Conservation (phyloP, 2,329 filamentous ascomycete species). For the Penicillium sp. region DNA sequence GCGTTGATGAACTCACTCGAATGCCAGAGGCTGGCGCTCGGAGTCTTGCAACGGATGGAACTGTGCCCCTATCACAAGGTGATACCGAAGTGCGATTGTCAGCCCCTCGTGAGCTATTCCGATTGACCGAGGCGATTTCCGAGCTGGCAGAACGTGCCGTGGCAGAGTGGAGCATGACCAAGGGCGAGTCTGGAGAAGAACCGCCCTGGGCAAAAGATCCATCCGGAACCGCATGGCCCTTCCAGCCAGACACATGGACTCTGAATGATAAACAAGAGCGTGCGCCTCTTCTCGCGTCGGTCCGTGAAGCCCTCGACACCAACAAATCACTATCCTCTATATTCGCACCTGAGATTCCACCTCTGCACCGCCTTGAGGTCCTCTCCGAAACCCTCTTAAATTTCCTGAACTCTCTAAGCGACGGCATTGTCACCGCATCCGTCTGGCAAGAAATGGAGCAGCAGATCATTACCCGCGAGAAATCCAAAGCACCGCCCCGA, state of each 20-base stretch:
- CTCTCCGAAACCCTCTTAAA: conserved; percentile 68
- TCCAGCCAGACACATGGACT: conserved; percentile 52
- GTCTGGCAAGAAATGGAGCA: conserved; percentile 71
- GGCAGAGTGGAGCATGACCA: conserved; percentile 63
- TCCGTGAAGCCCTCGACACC: conserved; percentile 69
- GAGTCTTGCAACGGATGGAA: conserved; percentile 50
- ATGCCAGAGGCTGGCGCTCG: conserved; percentile 78
- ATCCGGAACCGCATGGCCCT: conserved; percentile 56
- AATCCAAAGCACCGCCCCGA: conserved; percentile 47
- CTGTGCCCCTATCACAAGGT: conserved; percentile 32
- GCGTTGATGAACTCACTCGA: conserved; percentile 82
- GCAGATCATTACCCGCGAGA: conserved; percentile 52
- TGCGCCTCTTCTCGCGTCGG: conserved; percentile 42
- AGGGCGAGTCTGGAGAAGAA: conserved; percentile 34
- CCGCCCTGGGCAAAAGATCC: conserved; percentile 53
- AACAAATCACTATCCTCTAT: conserved; percentile 61
- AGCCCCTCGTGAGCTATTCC: conserved; percentile 84
- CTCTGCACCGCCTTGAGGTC: conserved; percentile 70
- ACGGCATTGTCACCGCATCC: conserved; percentile 70
- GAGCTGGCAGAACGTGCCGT: conserved; percentile 57
- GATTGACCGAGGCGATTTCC: conserved; percentile 77
- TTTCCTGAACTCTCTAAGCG: conserved; percentile 72
- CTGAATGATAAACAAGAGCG: conserved; percentile 42
- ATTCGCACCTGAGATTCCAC: conserved; percentile 62
- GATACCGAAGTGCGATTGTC: conserved; percentile 60